Evolutionary conservation across 768 basidiomycete species (phyloP).

Genomic region (Mrakia frigida): DNA sequence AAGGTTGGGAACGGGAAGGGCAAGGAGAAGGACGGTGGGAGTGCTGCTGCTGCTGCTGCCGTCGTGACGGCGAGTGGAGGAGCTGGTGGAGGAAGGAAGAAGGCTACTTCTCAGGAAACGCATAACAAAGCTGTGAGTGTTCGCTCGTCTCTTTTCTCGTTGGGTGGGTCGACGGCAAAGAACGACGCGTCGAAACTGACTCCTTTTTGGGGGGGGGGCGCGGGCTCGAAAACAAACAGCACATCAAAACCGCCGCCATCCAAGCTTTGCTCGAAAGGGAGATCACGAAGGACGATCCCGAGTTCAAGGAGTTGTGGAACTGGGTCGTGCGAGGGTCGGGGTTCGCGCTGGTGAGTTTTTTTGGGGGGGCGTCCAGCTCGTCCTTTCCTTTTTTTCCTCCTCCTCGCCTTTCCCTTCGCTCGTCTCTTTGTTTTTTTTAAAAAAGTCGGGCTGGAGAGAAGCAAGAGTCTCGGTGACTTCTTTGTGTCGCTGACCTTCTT

Average conservation of each 20-base stretch:
- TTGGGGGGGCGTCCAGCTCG: background rate
- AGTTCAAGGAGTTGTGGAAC: constrained; percentile 10
- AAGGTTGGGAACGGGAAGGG: too few relatives aligned
- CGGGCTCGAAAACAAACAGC: background rate
- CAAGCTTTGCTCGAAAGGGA: background rate
- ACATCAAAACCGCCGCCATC: constrained; percentile 12
- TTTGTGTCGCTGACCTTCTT: background rate
- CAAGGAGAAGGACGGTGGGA: background rate
- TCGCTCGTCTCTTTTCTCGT: background rate
- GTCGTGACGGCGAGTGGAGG: background rate
- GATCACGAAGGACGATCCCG: background rate
- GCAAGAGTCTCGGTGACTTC: too few relatives aligned
- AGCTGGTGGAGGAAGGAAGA: background rate
- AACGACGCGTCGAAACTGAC: background rate
- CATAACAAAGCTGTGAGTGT: constrained; percentile 4
- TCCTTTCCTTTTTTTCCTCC: background rate
- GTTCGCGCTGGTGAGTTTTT: constrained; percentile 2
- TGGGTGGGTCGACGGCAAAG: too few relatives aligned
- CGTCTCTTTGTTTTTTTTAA: too few relatives aligned
- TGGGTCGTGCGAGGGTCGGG: constrained; percentile 8
- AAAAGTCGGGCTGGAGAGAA: too few relatives aligned
- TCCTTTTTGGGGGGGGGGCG: background rate
- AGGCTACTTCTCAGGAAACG: background rate
- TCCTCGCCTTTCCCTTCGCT: background rate
- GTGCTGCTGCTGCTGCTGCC: too few relatives aligned